Evolutionary conservation across 2,329 filamentous ascomycete genomes (phyloP), one percentile per base, ranked within the genome.

Genomic region (Endoconidiophora laricicola): DNA sequence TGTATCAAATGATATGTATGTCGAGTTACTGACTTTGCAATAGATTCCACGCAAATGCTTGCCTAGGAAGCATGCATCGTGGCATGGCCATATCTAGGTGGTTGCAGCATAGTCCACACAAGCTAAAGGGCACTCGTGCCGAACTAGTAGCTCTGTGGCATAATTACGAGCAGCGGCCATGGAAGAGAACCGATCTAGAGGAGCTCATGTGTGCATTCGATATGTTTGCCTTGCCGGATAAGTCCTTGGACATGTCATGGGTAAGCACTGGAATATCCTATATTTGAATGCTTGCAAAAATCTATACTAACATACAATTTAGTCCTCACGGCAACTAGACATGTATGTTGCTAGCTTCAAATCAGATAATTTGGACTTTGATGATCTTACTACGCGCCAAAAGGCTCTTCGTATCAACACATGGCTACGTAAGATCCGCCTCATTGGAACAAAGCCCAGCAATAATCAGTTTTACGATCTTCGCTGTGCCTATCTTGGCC

Each of bases 141-240:
- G 26, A 33, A 10, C 26, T 33, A 33, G 26, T 33, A 33, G 7
- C 26, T 33, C 26, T 33, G 12, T 33, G 26, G 26, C 26, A 33
- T 33, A 23, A 37, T 14, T 50, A 50, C 18, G 29, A 23, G 4
- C 24, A 36, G 10, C 39, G 44, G 23, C 23, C 46, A 10, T 50
- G 44, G 45, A 44, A 44, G 22, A 37, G 38, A 44, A 26, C 16
- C 18, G 46, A 50, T 48, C 26, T 94, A 18, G 88, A 94, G 61
- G 73, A 75, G 52, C 82, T 82, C 1, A 67, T 96, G 14, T 83
- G 80, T 18, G 83, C 82, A 12, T 94, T 93, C 62, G 91, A 96
- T 63, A 74, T 96, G 64, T 96, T 96, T 63, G 78, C 94, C 43
- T 68, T 90, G 24, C 78, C 82, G 56, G 81, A 82, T 49, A 73